Evolutionary conservation across 768 basidiomycete species (phyloP).

Genomic region (Termitomyces sp.): DNA sequence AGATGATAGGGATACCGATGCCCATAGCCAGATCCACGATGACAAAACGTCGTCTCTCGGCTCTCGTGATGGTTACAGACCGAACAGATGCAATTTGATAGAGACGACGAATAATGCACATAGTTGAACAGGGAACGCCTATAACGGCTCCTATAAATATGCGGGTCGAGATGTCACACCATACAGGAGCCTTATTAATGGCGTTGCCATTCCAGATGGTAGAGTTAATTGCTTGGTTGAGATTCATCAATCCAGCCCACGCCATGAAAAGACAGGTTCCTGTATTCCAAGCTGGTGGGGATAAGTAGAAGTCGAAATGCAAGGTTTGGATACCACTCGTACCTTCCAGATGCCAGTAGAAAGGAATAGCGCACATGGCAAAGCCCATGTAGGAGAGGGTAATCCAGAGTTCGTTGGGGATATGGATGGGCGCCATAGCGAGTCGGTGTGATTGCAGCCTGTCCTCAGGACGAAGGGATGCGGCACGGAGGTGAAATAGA

Average conservation of each 20-base stretch:
- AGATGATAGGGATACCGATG: slow-evolving; percentile 45
- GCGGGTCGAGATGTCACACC: slow-evolving; percentile 57
- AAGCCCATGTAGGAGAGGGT: slow-evolving; percentile 53
- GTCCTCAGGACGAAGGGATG: slow-evolving; percentile 15
- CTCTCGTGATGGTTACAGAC: slow-evolving; percentile 42
- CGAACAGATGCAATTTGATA: slow-evolving; percentile 52
- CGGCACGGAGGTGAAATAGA: slow-evolving; percentile 22
- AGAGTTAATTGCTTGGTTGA: slow-evolving; percentile 59
- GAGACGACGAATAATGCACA: slow-evolving; percentile 60
- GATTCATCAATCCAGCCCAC: slow-evolving; percentile 56
- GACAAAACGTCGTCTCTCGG: slow-evolving; percentile 42
- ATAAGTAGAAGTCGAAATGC: neutral
- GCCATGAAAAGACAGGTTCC: slow-evolving; percentile 66
- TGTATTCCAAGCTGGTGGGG: slow-evolving; percentile 14
- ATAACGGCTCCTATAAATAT: slow-evolving; percentile 38
- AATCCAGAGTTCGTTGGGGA: slow-evolving; percentile 39
- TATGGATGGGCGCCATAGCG: slow-evolving; percentile 17
- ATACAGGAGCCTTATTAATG: slow-evolving; percentile 48
- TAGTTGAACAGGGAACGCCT: slow-evolving; percentile 46
- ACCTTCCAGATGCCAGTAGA: slow-evolving; percentile 69
- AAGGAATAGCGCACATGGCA: slow-evolving; percentile 50
- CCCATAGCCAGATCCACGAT: slow-evolving; percentile 46
- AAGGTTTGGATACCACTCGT: neutral
- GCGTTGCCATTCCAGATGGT: slow-evolving; percentile 63
- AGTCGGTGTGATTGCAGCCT: slow-evolving; percentile 3